Conservation (phyloP, 345 rosid genomes). For the Gossypium arboreum region DNA sequence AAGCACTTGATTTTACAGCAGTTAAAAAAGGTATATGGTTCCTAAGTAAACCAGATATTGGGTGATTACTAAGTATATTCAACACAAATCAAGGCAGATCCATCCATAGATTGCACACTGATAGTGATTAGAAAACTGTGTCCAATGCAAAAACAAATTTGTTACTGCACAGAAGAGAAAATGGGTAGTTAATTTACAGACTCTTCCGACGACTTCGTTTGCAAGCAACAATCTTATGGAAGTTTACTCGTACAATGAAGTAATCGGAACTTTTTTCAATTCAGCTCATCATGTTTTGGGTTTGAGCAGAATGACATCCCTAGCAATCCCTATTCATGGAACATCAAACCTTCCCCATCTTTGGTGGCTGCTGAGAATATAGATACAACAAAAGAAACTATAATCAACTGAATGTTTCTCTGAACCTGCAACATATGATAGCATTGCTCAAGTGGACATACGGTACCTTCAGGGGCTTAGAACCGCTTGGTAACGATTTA, state of each 20-base stretch:
- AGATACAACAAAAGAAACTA: constrained; percentile 9
- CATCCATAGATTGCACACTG: neutral
- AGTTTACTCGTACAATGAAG: neutral
- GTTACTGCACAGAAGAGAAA: constrained; percentile 20
- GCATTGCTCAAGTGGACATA: neutral
- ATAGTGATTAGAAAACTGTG: neutral
- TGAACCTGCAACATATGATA: neutral
- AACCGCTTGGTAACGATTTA: constrained; percentile 37
- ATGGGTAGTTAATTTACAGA: constrained; percentile 17
- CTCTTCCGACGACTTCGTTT: neutral
- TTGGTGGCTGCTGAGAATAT: constrained; percentile 39
- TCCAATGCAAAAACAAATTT: neutral
- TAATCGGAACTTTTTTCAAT: constrained; percentile 2
- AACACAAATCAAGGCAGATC: constrained; percentile 15
- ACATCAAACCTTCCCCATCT: constrained; percentile 31
- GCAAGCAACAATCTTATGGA: neutral
- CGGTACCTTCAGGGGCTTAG: constrained; percentile 61
- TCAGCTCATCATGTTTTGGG: constrained; percentile 18
- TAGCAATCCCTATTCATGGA: neutral
- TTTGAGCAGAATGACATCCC: neutral
- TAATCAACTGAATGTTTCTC: neutral
- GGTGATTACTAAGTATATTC: constrained; percentile 16
- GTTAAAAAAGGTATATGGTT: neutral
- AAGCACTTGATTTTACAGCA: neutral
- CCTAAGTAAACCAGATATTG: neutral